Conservation (phyloP, 2,329 filamentous ascomycete species). For the Neonectria sp. region DNA sequence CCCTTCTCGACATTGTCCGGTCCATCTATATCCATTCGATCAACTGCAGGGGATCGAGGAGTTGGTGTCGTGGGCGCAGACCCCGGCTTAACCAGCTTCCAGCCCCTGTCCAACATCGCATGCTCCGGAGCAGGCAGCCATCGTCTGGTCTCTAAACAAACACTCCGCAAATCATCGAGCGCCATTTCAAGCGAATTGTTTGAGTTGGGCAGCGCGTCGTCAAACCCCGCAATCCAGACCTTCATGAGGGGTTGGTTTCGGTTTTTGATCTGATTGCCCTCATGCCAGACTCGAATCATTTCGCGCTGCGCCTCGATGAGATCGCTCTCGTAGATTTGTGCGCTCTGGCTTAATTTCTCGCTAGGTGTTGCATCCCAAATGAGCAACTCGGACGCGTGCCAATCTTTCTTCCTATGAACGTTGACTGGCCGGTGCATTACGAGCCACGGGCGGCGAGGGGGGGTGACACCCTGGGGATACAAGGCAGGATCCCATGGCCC, state of each 20-base stretch:
- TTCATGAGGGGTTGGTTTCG: slow-evolving; percentile 53
- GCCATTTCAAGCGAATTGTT: slow-evolving; percentile 60
- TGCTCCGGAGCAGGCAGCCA: slow-evolving; percentile 54
- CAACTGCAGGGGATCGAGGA: slow-evolving; percentile 12
- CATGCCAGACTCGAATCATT: slow-evolving; percentile 57
- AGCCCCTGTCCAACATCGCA: slow-evolving; percentile 54
- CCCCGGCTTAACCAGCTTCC: slow-evolving; percentile 51
- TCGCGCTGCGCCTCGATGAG: slow-evolving; percentile 63
- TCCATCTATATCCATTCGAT: slow-evolving; percentile 42
- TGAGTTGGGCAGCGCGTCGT: slow-evolving; percentile 38
- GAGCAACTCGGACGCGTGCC: slow-evolving; percentile 61
- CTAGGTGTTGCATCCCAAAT: slow-evolving; percentile 66
- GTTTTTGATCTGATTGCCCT: slow-evolving; percentile 47
- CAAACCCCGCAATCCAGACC: slow-evolving; percentile 63
- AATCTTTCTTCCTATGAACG: slow-evolving; percentile 51
- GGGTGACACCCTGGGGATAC: slow-evolving; percentile 36
- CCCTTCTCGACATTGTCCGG: slow-evolving; percentile 37
- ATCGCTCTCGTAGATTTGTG: slow-evolving; percentile 48
- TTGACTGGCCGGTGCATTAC: slow-evolving; percentile 62
- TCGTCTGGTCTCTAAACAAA: slow-evolving; percentile 51
- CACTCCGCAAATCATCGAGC: slow-evolving; percentile 53
- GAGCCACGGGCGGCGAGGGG: slow-evolving; percentile 65
- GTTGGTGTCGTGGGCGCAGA: slow-evolving; percentile 6
- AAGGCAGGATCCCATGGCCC: slow-evolving; percentile 52
- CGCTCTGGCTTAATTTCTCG: slow-evolving; percentile 40